These are phyloP conservation scores for Gynandropsis gynandra DNA, from an alignment of 345 rosid genomes.

Conservation along the genomic window DNA sequence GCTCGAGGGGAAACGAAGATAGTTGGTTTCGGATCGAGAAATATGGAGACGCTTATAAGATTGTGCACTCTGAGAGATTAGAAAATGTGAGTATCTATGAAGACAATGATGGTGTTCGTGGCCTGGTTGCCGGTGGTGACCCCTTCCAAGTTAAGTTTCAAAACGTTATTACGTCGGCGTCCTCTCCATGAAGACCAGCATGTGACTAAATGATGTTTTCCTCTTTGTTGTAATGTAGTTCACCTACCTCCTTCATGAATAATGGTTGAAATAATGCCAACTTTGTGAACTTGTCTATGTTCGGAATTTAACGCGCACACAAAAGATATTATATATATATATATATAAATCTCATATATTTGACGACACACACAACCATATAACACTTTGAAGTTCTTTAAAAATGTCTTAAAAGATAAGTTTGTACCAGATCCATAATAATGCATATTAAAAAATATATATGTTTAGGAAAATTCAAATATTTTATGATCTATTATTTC, in stretches of 20 bases:
- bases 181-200: no score
- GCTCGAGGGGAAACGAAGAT: background rate
- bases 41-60: background rate
- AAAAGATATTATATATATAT: no score
- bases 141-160: background rate
- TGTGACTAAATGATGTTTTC: no score
- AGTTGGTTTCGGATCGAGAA: background rate
- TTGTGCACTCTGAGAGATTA: background rate
- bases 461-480: no score
- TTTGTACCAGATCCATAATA: no score
- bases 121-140: background rate
- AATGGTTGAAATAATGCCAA: constrained; percentile 8
- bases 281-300: background rate
- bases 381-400: no score
- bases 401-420: no score
- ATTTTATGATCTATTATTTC: no score
- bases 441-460: no score
- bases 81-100: background rate
- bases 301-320: background rate
- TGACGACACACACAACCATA: no score
- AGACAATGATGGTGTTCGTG: background rate
- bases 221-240: background rate
- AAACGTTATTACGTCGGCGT: background rate
- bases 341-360: no score
- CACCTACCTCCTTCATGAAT: constrained; percentile 16